Conservation (phyloP, 2,329 filamentous ascomycete genomes). For the Lachnellula hyalina region DNA sequence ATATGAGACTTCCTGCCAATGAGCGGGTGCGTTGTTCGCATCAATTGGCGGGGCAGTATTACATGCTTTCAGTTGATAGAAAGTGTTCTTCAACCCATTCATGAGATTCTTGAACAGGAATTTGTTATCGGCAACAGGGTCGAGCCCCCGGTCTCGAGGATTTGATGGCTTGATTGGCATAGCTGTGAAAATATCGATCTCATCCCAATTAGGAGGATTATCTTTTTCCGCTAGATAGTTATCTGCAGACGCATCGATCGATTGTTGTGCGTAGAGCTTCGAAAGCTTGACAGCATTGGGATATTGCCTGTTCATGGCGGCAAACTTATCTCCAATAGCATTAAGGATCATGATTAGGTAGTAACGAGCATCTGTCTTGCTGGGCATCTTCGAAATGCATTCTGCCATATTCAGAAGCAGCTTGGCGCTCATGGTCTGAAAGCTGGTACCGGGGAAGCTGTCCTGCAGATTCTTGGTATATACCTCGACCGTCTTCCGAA, state of each 20-base stretch:
- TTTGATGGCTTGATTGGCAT: slow-evolving; percentile 96
- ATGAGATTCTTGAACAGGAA: slow-evolving; percentile 96
- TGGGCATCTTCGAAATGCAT: slow-evolving; percentile 87
- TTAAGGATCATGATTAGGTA: slow-evolving; percentile 97
- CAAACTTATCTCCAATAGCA: slow-evolving; percentile 97
- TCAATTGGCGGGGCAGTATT: slow-evolving; percentile 74
- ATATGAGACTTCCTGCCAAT: slow-evolving; percentile 94
- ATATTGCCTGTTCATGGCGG: slow-evolving; percentile 95
- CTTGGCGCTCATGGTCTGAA: slow-evolving; percentile 99
- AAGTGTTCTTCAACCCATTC: slow-evolving; percentile 92
- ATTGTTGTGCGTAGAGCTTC: slow-evolving; percentile 65
- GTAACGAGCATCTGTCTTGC: slow-evolving; percentile 91
- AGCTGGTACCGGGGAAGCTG: slow-evolving; percentile 93
- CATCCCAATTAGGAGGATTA: slow-evolving; percentile 85
- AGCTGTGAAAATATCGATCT: slow-evolving; percentile 94
- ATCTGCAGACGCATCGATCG: slow-evolving; percentile 59
- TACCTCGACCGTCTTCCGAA: slow-evolving; percentile 90
- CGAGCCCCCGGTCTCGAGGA: slow-evolving; percentile 78
- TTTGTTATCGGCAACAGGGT: slow-evolving; percentile 94
- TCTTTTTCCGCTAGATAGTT: slow-evolving; percentile 81
- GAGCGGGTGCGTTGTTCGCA: slow-evolving; percentile 68
- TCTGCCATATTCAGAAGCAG: slow-evolving; percentile 96
- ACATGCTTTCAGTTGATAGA: slow-evolving; percentile 89
- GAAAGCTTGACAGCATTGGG: slow-evolving; percentile 92
- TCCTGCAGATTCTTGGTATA: slow-evolving; percentile 96